Conservation (phyloP, 371 early-diverging fungal genomes). For the Apophysomyces variabilis region DNA sequence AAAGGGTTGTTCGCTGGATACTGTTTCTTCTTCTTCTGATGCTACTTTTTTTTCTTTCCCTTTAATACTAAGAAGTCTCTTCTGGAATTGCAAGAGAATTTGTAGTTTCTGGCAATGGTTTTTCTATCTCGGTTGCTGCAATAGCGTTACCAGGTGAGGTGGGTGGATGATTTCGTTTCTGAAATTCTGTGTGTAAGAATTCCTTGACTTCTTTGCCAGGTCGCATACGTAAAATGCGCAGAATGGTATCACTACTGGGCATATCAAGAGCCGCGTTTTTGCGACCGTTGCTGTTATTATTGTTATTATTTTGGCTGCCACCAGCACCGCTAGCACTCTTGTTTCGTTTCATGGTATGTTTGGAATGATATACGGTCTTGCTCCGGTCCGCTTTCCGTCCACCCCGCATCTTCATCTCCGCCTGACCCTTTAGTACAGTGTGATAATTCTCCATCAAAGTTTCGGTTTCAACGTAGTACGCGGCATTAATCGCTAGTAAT, state of each 20-base stretch:
- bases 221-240: conserved; percentile 61
- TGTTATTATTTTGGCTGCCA: too few relatives aligned
- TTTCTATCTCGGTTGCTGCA: conserved; percentile 8
- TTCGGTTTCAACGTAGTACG: conserved; percentile 66
- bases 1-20: too few relatives aligned
- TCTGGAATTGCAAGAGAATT: not conserved
- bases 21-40: too few relatives aligned
- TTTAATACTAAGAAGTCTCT: too few relatives aligned
- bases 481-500: conserved; percentile 61
- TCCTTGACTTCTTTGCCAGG: conserved; percentile 48
- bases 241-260: conserved; percentile 57
- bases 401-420: conserved; percentile 39
- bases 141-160: not conserved
- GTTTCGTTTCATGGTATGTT: conserved; percentile 39
- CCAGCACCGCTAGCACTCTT: conserved; percentile 15
- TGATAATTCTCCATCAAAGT: conserved; percentile 68
- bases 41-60: too few relatives aligned
- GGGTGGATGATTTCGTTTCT: conserved; percentile 42
- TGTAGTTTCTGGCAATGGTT: not conserved
- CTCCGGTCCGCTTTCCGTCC: conserved; percentile 48
- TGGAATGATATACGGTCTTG: conserved; percentile 49
- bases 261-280: conserved; percentile 37
- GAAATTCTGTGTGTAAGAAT: conserved; percentile 47
- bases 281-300: not conserved
- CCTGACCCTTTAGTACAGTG: conserved; percentile 45